Conservation (phyloP, 1,284 basidiomycete species). For the Gymnopus androsaceus region DNA sequence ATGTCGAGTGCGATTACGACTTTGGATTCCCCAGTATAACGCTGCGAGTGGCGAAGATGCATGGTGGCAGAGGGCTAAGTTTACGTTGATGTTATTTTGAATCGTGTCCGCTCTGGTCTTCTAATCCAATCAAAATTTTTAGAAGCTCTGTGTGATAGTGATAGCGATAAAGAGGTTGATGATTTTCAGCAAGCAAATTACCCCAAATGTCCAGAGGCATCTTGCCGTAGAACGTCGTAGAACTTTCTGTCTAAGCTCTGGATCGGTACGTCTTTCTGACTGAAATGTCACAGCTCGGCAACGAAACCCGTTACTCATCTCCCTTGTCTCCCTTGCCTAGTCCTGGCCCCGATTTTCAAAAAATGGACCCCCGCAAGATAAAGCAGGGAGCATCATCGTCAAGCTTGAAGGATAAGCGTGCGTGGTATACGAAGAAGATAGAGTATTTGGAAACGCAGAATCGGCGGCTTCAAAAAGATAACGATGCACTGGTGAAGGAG, state of each 20-base stretch:
- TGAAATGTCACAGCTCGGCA: no score
- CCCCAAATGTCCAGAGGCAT: background rate
- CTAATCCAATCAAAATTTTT: background rate
- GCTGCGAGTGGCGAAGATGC: background rate
- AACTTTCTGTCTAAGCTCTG: no score
- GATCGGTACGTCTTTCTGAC: no score
- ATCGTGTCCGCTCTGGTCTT: no score
- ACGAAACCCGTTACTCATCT: no score
- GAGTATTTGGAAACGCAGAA: background rate
- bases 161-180: background rate
- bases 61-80: background rate
- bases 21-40: slow-evolving; percentile 7
- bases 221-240: background rate
- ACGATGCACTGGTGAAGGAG: background rate
- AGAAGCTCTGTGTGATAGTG: background rate
- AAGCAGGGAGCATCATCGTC: background rate
- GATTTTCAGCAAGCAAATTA: background rate
- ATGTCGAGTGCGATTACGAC: slow-evolving; percentile 47
- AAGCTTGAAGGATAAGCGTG: background rate
- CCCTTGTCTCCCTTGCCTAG: no score
- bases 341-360: no score
- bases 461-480: background rate
- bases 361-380: no score
- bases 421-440: background rate
- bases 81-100: background rate